These are phyloP conservation scores for Spathaspora girioi DNA, from an alignment of 805 yeast species.

Conservation along the genomic window DNA sequence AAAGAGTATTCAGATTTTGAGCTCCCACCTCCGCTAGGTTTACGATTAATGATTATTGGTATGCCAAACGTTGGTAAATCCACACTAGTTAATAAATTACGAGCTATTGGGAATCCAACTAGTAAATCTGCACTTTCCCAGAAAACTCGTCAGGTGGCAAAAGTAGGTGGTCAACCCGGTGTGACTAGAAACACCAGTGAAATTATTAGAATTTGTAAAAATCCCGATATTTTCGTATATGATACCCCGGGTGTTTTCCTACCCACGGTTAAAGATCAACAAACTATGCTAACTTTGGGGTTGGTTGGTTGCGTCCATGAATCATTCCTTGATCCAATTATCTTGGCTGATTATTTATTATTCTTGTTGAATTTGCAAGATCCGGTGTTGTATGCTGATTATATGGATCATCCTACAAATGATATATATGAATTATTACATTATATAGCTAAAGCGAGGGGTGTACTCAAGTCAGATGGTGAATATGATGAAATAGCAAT, in stretches of 20 bases:
- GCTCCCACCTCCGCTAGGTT: conserved; percentile 83
- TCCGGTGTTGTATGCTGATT: conserved; percentile 41
- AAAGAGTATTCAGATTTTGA: conserved; percentile 41
- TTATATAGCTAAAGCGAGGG: conserved; percentile 42
- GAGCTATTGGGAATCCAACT: conserved; percentile 40
- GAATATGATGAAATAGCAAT: conserved; percentile 53
- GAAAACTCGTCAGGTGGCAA: conserved; percentile 61
- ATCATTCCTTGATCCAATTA: conserved; percentile 72
- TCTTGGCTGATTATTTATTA: conserved; percentile 81
- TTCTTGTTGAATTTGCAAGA: conserved; percentile 68
- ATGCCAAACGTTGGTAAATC: conserved; percentile 99
- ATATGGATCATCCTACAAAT: conserved; percentile 64
- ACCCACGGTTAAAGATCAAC: conserved; percentile 63
- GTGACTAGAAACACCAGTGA: conserved; percentile 80
- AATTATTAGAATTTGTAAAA: conserved; percentile 56
- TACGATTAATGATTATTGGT: conserved; percentile 74
- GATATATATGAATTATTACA: conserved; percentile 55
- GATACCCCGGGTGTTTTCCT: conserved; percentile 94
- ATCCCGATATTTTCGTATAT: conserved; percentile 65
- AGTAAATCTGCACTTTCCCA: conserved; percentile 27
- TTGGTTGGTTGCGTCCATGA: conserved; percentile 73
- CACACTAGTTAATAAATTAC: conserved; percentile 71
- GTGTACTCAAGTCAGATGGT: conserved; percentile 31
- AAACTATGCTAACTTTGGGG: conserved; percentile 71
- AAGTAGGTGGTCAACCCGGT: conserved; percentile 86